phyloP scores from a whole-genome alignment of 805 yeast species.

The Lachancea mirantina region DNA sequence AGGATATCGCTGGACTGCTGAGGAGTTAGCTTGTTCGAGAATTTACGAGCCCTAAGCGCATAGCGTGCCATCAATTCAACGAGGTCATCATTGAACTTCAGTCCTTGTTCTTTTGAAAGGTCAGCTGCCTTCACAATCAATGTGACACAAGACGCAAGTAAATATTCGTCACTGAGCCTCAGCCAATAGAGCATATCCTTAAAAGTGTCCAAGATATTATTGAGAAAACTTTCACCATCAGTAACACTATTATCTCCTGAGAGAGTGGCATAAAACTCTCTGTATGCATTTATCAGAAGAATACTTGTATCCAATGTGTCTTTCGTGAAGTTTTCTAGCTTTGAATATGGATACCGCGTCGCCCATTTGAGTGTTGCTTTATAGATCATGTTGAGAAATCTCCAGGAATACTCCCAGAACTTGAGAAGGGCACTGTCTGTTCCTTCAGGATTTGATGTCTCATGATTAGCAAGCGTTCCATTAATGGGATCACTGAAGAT shows the following conservation, averaged over 20 bases:
- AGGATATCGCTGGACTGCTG: constrained; percentile 61
- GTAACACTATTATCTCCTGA: constrained; percentile 21
- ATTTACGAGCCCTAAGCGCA: constrained; percentile 58
- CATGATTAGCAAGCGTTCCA: constrained; percentile 42
- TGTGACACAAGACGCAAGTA: constrained; percentile 59
- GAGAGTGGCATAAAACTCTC: constrained; percentile 38
- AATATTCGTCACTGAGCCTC: constrained; percentile 69
- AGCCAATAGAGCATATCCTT: constrained; percentile 71
- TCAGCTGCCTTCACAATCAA: constrained; percentile 61
- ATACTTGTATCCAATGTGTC: constrained; percentile 78
- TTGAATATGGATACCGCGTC: constrained; percentile 43
- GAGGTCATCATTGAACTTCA: constrained; percentile 46
- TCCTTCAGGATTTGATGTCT: constrained; percentile 18
- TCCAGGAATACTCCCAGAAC: constrained; percentile 74
- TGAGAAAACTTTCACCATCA: constrained; percentile 35
- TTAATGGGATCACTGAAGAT: constrained; percentile 58
- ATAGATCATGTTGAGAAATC: constrained; percentile 60
- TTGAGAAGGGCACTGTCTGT: constrained; percentile 27
- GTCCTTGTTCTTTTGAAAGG: constrained; percentile 48
- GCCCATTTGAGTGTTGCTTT: constrained; percentile 74
- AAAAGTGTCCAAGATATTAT: constrained; percentile 54
- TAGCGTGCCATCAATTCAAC: constrained; percentile 53
- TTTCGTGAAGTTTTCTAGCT: constrained; percentile 73
- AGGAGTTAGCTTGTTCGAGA: constrained; percentile 60
- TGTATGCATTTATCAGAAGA: constrained; percentile 55